Base-by-base conservation (phyloP, 2,329 filamentous ascomycete species). In the Aspergillus eucalypticola region DNA sequence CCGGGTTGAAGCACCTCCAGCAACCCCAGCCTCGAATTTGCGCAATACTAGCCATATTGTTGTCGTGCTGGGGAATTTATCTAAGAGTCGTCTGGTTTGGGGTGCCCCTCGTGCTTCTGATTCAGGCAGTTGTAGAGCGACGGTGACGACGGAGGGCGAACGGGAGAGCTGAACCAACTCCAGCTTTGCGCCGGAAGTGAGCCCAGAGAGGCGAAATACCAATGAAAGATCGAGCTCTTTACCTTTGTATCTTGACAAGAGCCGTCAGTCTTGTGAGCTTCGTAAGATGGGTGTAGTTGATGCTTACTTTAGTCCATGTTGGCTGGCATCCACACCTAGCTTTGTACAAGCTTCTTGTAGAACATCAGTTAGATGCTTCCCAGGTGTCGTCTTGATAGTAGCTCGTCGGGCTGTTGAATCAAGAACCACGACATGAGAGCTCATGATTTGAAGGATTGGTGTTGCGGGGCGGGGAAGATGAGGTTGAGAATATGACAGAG, bases 21-120 rank as follows among this genome's bases (percentile, higher is more conserved):
- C 85, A 23, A 85, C 84, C 35, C 85, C 88, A 64, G 89, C 89
- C 77, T 99, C 95, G 66, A 98, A 96, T 72, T 95, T 91, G 61
- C 95, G 89, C 59, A 99, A 74, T 27, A 98, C 82, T 67, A 92
- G 86, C 95, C 95, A 99, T 76, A 99, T 74, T 17, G 92, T 91
- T 38, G 91, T 91, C 66, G 91, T 90, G 75, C 90, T 96, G 1
- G 93, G 88, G 62, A 98, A 92, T 72, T 95, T 96, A 73, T 95
- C 88, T 58, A 88, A 86, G 42, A 96, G 78, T 29, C 92, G 87
- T 23, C 87, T 86, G 65, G 86, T 86, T 1, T 15, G 15, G 25
- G 87, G 84, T 19, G 84, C 82, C 52, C 83, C 81, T 48, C 80
- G 81, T 19, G 84, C 86, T 71, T 95, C 90, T 21, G 88, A 85